Percentiles rank a stretch among this genome's conserved stretches.
Conservation (phyloP, 164 flowering plant species). For the Liriodendron chinense region DNA sequence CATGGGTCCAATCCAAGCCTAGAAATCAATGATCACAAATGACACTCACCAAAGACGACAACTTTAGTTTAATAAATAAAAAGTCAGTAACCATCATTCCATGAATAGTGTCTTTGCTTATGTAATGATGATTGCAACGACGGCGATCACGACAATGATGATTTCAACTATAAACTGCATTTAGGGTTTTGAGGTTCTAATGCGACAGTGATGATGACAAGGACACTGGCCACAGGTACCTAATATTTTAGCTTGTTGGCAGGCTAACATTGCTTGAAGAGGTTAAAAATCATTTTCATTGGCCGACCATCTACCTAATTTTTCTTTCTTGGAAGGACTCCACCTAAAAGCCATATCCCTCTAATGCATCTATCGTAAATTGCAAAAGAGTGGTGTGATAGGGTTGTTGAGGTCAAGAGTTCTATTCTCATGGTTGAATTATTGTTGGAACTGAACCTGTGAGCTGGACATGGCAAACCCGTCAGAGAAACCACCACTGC, state of each 20-base stretch:
- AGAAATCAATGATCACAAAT: background rate
- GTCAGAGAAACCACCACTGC: too few species aligned
- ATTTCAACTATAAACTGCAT: background rate
- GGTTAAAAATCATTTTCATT: background rate
- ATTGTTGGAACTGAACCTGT: background rate
- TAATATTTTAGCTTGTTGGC: background rate
- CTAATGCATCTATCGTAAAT: background rate
- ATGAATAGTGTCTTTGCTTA: background rate
- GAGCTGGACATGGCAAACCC: too few species aligned
- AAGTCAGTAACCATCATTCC: background rate
- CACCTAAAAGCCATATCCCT: background rate
- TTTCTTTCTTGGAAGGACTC: background rate
- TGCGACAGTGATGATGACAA: background rate
- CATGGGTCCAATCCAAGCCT: background rate
- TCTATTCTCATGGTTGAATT: background rate
- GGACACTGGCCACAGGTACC: background rate
- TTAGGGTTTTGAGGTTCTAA: too few species aligned
- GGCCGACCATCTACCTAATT: constrained; percentile 4
- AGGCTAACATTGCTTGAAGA: background rate
- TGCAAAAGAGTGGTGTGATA: background rate
- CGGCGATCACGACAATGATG: background rate
- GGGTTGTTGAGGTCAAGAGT: background rate
- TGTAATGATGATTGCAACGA: constrained; percentile 1
- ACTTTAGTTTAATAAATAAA: background rate
- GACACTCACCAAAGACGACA: background rate